Evolutionary conservation across 208 protist species (phyloP).

Genomic region (Leishmania tarentolae): DNA sequence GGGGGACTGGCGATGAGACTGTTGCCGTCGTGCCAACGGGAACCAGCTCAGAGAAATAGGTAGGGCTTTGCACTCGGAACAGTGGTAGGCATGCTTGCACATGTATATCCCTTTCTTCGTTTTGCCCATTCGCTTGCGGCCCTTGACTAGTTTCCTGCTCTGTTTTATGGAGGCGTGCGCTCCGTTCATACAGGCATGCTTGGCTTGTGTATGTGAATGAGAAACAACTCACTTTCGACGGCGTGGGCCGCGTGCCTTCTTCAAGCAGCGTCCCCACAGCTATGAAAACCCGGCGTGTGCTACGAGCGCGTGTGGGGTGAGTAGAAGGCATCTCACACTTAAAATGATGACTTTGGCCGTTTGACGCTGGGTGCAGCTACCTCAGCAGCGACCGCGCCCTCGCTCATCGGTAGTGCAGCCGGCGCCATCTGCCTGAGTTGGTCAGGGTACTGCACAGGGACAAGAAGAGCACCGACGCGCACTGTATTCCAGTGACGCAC

Average conservation of each 20-base stretch:
- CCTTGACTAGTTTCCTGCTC: too few relatives aligned
- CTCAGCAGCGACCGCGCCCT: background rate
- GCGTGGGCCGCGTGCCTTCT: background rate
- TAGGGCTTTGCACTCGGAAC: background rate
- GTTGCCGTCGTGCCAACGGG: background rate
- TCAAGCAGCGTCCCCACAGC: background rate
- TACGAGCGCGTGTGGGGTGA: background rate
- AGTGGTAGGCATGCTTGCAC: background rate
- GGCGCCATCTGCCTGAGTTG: constrained; percentile 73
- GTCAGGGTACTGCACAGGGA: constrained; percentile 67
- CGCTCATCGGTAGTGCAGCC: constrained; percentile 19
- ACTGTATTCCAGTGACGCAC: constrained; percentile 63
- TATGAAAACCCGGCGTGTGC: background rate
- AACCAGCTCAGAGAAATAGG: background rate
- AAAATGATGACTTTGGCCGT: background rate
- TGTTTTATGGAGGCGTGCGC: background rate
- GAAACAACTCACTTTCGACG: background rate
- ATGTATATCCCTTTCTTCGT: background rate
- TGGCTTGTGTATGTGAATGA: background rate
- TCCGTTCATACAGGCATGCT: background rate
- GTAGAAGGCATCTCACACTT: background rate
- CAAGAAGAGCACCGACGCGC: constrained; percentile 22
- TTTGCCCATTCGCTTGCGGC: background rate
- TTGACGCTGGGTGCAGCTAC: background rate
- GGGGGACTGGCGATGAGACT: background rate